Percentiles rank a stretch among this genome's conserved stretches.
Evolutionary conservation across 148 eudicot species (phyloP).

Genomic region (Chenopodium formosanum): DNA sequence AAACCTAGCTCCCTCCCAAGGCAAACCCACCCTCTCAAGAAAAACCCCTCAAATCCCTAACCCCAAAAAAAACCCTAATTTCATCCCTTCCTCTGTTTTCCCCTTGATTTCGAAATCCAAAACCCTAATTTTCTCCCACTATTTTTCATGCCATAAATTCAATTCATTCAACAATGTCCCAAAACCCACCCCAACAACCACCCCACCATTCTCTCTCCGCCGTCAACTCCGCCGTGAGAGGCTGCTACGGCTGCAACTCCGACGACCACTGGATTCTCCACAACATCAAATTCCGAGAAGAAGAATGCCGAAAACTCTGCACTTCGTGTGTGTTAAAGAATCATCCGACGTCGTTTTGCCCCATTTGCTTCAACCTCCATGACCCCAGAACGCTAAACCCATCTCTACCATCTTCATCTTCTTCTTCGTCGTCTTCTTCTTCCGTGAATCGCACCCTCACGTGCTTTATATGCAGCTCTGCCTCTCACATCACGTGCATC

Average conservation of each 20-base stretch:
- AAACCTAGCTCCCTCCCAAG: not conserved
- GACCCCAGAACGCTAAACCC: constrained; percentile 23
- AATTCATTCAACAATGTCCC: constrained; percentile 16
- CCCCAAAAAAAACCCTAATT: constrained; percentile 27
- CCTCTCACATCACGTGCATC: constrained; percentile 55
- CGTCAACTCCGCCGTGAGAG: constrained; percentile 24
- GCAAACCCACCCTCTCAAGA: constrained; percentile 8
- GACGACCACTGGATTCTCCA: constrained; percentile 63
- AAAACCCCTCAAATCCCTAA: constrained; percentile 25
- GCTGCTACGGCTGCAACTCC: constrained; percentile 57
- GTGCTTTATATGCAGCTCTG: constrained; percentile 62
- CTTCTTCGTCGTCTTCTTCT: constrained; percentile 10
- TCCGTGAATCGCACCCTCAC: constrained; percentile 25
- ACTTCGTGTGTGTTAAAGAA: constrained; percentile 69
- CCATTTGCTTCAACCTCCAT: constrained; percentile 64
- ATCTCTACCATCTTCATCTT: constrained; percentile 6
- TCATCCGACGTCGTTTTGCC: constrained; percentile 69
- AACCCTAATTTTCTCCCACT: constrained; percentile 20
- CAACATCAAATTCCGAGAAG: constrained; percentile 44
- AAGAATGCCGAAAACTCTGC: constrained; percentile 57
- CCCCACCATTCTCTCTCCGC: constrained; percentile 14
- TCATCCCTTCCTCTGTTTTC: not conserved
- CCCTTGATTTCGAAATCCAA: not conserved
- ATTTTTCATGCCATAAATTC: constrained; percentile 6
- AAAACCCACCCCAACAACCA: not conserved